These are phyloP conservation scores for Xylaria acuta DNA, from an alignment of 495 filamentous ascomycete species.

Conservation along the genomic window DNA sequence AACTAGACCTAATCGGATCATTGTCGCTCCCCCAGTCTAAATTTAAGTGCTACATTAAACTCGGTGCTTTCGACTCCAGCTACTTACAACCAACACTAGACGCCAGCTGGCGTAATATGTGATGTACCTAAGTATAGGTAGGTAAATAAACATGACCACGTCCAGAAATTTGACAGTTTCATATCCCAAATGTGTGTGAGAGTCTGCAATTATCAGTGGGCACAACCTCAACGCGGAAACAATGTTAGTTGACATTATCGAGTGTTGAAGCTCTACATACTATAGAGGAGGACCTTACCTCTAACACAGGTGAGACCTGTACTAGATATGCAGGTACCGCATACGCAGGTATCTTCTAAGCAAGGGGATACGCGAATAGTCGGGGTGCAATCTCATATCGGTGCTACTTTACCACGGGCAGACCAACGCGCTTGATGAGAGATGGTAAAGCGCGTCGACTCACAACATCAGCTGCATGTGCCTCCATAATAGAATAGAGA, in stretches of 20 bases:
- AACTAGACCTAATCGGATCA: neutral
- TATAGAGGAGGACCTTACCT: too few species aligned
- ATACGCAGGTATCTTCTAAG: neutral
- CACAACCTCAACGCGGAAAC: neutral
- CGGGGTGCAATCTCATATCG: neutral
- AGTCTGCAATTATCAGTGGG: neutral
- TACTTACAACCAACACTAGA: neutral
- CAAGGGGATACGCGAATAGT: neutral
- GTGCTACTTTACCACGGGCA: neutral
- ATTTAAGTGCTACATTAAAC: constrained; percentile 8
- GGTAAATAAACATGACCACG: neutral
- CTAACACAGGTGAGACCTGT: too few species aligned
- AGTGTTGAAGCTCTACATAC: neutral
- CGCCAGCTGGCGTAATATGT: neutral
- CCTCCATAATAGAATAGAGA: neutral
- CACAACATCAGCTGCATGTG: neutral
- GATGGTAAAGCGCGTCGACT: neutral
- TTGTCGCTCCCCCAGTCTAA: neutral
- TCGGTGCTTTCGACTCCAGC: neutral
- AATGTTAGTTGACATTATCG: neutral
- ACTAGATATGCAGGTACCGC: neutral
- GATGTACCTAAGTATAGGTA: neutral
- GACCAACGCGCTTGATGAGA: neutral
- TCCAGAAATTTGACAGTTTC: neutral
- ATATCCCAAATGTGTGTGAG: neutral